Conservation (phyloP, 768 basidiomycete genomes). For the Sistotremastrum suecicum region DNA sequence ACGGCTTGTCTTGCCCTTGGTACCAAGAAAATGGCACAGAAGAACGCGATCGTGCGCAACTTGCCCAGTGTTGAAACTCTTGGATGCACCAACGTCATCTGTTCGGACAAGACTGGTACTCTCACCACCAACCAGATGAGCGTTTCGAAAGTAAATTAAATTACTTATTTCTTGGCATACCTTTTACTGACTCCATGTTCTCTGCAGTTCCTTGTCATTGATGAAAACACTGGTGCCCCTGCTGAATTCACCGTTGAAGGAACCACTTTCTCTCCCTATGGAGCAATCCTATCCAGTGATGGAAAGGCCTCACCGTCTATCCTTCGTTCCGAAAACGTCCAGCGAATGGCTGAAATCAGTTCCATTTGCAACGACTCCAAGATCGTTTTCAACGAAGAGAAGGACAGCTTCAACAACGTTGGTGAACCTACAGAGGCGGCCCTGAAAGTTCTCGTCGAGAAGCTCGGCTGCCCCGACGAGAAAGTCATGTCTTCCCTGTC, state of each 20-base stretch:
- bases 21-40: slow-evolving; percentile 98
- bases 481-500: slow-evolving; percentile 43
- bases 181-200: not conserved
- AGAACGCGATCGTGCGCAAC: slow-evolving; percentile 95
- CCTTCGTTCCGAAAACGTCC: slow-evolving; percentile 53
- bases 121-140: slow-evolving; percentile 97
- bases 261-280: slow-evolving; percentile 80
- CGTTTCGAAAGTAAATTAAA: slow-evolving; percentile 52
- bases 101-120: slow-evolving; percentile 97
- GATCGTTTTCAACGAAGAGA: slow-evolving; percentile 83
- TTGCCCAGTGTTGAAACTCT: slow-evolving; percentile 95
- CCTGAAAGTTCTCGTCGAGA: slow-evolving; percentile 88
- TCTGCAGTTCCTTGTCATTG: slow-evolving; percentile 60
- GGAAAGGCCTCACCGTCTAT: slow-evolving; percentile 44
- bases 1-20: slow-evolving; percentile 94
- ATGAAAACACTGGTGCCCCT: slow-evolving; percentile 32
- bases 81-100: slow-evolving; percentile 96
- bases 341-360: slow-evolving; percentile 81
- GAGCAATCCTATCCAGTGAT: slow-evolving; percentile 52
- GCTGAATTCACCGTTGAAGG: slow-evolving; percentile 78
- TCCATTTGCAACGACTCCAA: slow-evolving; percentile 93
- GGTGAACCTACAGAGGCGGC: slow-evolving; percentile 98
- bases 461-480: slow-evolving; percentile 64
- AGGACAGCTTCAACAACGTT: slow-evolving; percentile 61
- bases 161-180: not conserved